Evolutionary conservation across 768 basidiomycete genomes (phyloP).

Genomic region (Pleurotus tuoliensis): DNA sequence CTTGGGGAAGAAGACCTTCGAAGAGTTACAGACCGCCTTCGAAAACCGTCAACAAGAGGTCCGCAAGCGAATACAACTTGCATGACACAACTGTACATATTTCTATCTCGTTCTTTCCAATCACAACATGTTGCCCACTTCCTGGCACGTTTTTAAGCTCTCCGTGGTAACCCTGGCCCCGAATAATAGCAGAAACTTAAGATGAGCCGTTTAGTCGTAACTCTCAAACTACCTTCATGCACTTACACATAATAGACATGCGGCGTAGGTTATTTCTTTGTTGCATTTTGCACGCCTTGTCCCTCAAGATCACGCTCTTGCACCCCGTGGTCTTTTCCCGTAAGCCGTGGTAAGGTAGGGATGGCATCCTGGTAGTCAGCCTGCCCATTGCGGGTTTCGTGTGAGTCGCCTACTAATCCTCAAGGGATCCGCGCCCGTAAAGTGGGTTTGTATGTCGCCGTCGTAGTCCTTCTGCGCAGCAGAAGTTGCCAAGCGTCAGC

Average conservation of each 20-base stretch:
- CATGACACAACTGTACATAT: neutral
- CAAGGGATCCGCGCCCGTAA: no score
- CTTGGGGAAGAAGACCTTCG: slow-evolving; percentile 44
- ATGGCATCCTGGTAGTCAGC: no score
- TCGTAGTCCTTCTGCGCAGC: no score
- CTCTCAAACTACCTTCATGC: neutral
- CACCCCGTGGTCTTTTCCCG: no score
- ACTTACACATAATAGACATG: neutral
- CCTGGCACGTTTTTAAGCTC: neutral
- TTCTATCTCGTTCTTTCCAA: no score
- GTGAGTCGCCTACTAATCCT: no score
- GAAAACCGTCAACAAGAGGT: slow-evolving; percentile 3
- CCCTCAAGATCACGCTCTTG: no score
- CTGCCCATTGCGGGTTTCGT: no score
- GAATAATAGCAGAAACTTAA: neutral
- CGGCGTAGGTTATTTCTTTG: neutral
- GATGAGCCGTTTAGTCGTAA: neutral
- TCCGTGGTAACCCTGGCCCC: neutral
- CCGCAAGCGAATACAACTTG: neutral
- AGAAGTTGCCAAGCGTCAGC: no score
- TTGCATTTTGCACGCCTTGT: neutral
- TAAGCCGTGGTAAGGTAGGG: no score
- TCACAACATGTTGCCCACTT: no score
- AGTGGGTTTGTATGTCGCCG: no score
- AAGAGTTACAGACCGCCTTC: slow-evolving; percentile 18